Evolutionary conservation across 2,329 filamentous ascomycete species (phyloP).

Genomic region (Lecanicillium sp.): DNA sequence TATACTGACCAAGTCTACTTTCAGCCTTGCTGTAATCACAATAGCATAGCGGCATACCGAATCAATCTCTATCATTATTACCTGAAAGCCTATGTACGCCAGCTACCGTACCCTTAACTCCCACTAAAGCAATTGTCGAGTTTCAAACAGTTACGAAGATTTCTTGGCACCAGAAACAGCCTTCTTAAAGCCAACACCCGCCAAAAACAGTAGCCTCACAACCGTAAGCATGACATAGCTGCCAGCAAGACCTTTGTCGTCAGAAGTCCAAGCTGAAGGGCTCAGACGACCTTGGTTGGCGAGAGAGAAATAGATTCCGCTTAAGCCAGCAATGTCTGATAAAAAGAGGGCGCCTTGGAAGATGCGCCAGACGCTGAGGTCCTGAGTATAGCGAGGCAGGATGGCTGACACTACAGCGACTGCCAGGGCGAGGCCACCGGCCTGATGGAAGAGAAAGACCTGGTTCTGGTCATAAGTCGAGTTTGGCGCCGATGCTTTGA

Average conservation of each 20-base stretch:
- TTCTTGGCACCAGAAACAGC: constrained; percentile 2
- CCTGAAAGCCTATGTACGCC: no score
- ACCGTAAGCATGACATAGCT: constrained; percentile 10
- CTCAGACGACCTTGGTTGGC: constrained; percentile 9
- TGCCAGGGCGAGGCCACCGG: constrained; percentile 12
- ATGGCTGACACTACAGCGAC: constrained; percentile 12
- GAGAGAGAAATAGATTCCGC: constrained; percentile 10
- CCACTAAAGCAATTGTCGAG: no score
- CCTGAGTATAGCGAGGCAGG: constrained; percentile 12
- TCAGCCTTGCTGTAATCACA: no score
- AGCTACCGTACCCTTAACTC: no score
- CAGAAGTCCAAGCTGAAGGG: constrained; percentile 9
- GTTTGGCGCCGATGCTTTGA: constrained; percentile 9
- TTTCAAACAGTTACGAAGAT: not conserved
- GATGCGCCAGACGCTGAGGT: constrained; percentile 13
- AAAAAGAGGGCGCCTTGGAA: constrained; percentile 14
- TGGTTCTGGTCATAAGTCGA: constrained; percentile 10
- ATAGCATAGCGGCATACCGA: no score
- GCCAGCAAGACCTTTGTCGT: constrained; percentile 10
- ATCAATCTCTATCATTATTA: no score
- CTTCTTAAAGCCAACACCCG: constrained; percentile 10
- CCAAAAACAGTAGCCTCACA: constrained; percentile 11
- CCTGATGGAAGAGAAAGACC: constrained; percentile 15
- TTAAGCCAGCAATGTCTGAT: constrained; percentile 14
- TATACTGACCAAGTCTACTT: no score